phyloP scores from a whole-genome alignment of 1,284 basidiomycete species.

The Leccinum variabile region DNA sequence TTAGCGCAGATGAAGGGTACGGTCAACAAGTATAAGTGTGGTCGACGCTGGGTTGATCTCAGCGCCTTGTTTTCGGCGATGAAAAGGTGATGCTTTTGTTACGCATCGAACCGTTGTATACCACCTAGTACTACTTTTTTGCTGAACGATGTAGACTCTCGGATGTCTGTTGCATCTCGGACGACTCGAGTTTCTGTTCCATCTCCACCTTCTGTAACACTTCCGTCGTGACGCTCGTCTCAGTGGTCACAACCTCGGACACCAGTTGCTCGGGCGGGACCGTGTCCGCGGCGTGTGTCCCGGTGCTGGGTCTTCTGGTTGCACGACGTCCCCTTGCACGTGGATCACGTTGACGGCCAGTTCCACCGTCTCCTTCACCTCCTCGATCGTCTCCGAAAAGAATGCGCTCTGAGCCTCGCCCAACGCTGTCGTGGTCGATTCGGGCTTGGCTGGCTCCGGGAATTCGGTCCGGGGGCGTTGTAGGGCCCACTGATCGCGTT shows the following conservation, averaged over 20 bases:
- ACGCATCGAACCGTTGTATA: conserved; percentile 1
- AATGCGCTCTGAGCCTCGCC: conserved; percentile 12
- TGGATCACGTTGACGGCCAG: conserved; percentile 16
- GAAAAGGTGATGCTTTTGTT: conserved; percentile 43
- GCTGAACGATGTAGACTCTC: no score
- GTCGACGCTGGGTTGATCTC: conserved; percentile 85
- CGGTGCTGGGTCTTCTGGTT: conserved; percentile 6
- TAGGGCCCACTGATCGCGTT: conserved; percentile 21
- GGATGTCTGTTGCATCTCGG: background rate
- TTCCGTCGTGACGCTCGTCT: background rate
- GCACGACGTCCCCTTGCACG: background rate
- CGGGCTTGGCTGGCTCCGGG: conserved; percentile 14
- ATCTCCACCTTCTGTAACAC: background rate
- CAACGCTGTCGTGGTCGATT: conserved; percentile 11
- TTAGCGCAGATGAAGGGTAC: conserved; percentile 55
- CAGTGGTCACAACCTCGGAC: background rate
- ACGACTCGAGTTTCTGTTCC: background rate
- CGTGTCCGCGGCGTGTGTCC: conserved; percentile 31
- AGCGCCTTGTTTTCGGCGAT: conserved; percentile 70
- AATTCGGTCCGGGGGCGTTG: conserved; percentile 24
- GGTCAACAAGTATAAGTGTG: conserved; percentile 81
- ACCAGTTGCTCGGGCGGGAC: conserved; percentile 23
- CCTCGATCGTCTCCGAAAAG: conserved; percentile 2
- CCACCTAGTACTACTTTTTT: background rate
- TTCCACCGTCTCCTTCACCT: background rate